Base-by-base conservation (phyloP, 2,329 filamentous ascomycete genomes). In the Nannizzia gypsea region DNA sequence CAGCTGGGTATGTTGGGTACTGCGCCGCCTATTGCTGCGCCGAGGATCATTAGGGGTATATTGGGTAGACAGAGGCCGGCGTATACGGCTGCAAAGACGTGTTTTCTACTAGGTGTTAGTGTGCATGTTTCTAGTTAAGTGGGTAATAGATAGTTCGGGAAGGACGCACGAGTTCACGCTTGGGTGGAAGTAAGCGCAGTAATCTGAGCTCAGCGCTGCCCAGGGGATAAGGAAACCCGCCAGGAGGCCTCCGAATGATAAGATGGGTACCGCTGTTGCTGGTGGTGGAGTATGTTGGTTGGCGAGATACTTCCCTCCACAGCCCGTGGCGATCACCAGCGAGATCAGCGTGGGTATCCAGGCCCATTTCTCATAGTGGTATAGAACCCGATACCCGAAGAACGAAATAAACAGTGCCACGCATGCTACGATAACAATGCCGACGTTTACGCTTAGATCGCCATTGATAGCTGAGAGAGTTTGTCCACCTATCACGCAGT, bases 351-450 rank as follows among this genome's bases (percentile, higher is more conserved):
- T 62, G 9, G 61, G 63, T 31, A 66, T 66, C 65, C 64, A 66
- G 13, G 64, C 69, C 63, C 70, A 82, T 68, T 84, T 78, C 72
- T 88, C 84, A 68, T 87, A 89, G 59, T 80, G 77, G 67, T 88
- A 85, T 69, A 89, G 87, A 50, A 83, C 74, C 59, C 78, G 79
- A 67, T 88, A 87, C 0, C 85, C 86, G 67, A 88, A 87, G 0
- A 82, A 84, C 0, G 83, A 84, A 46, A 88, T 78, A 1, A 77
- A 72, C 81, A 83, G 86, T 31, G 80, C 81, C 38, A 87, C 80
- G 24, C 86, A 65, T 0, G 82, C 81, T 11, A 83, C 80, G 52
- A 87, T 80, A 44, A 88, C 76, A 63, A 88, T 87, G 6, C 73
- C 73, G 70, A 61, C 52, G 5, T 61, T 58, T 6, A 63, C 58